Base-by-base conservation (phyloP, 2,329 filamentous ascomycete genomes). In the Apiospora rasikravindrae region DNA sequence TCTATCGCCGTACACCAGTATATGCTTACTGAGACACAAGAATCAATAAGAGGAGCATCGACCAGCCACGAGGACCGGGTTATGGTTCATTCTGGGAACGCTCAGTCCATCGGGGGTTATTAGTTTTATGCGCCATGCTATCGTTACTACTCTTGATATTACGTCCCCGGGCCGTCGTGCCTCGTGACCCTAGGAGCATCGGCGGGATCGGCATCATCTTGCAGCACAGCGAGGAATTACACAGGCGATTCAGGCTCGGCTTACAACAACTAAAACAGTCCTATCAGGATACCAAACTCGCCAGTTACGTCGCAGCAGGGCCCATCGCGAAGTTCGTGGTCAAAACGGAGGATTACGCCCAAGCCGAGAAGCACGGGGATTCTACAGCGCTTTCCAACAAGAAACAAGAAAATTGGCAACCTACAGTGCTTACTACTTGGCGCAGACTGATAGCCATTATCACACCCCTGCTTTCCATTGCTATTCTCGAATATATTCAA, bases 111-210 rank as follows among this genome's bases (percentile, higher is more conserved):
- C 19, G 49, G 16, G 66, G 67, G n/a, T 26, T 72, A 22, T 29
- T 72, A 8, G 40, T 69, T 1, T 22, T 64, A 24, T 70, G 71
- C 33, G n/a, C 66, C 5, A 22, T 57, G 13, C n/a, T 70, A 6
- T 69, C 71, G 4, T 44, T 67, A 14, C 26, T 53, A 1, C 37
- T 72, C 1, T 24, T 70, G 4, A 40, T 22, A 11, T 11, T 45
- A n/a, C 71, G 57, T 40, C 44, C 71, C 16, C 42, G 33, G 10
- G 51, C 24, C 1, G 53, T 72, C 33, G 71, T 72, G 6, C 67
- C 71, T 19, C 33, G 71, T n/a, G 68, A 72, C 22, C 71, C 71
- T 8, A 51, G 68, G 16, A 70, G 71, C 22, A 72, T 72, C n/a
- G 71, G 67, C 19, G 67, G 67, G 14, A 42, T 70, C 13, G 71